phyloP scores from a whole-genome alignment of 1,284 basidiomycete genomes.

The Gymnopus androsaceus region DNA sequence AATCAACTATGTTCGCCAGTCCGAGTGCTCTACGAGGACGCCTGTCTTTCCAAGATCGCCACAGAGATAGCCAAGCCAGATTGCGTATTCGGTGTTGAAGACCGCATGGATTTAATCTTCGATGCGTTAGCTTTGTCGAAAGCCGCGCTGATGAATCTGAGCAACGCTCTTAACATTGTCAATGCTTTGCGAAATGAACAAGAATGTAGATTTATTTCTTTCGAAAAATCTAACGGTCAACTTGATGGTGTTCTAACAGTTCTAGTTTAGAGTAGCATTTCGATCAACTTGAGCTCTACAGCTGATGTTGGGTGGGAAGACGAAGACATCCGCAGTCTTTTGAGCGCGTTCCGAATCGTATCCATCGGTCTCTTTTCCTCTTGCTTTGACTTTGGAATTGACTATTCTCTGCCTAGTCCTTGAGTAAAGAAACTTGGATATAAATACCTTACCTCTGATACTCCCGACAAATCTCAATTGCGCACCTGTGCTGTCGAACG shows the following conservation, averaged over 20 bases:
- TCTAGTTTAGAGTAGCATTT: slow-evolving; percentile 73
- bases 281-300: slow-evolving; percentile 57
- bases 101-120: slow-evolving; percentile 84
- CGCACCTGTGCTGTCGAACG: slow-evolving; percentile 77
- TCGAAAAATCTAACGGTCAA: neutral
- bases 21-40: slow-evolving; percentile 79
- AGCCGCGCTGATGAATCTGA: slow-evolving; percentile 78
- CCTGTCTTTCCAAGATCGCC: slow-evolving; percentile 80
- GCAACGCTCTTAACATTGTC: slow-evolving; percentile 76
- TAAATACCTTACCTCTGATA: slow-evolving; percentile 71
- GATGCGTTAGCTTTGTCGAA: slow-evolving; percentile 83
- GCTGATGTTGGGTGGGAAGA: slow-evolving; percentile 87
- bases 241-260: slow-evolving; percentile 47
- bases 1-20: neutral
- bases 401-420: slow-evolving; percentile 78
- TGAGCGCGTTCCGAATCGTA: slow-evolving; percentile 71
- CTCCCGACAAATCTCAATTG: slow-evolving; percentile 73
- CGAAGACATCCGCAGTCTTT: slow-evolving; percentile 54
- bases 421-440: slow-evolving; percentile 82
- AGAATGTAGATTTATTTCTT: slow-evolving; percentile 63
- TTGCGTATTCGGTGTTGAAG: slow-evolving; percentile 77
- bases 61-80: slow-evolving; percentile 70
- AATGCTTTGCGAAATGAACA: slow-evolving; percentile 71
- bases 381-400: neutral
- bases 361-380: neutral